Evolutionary conservation across 2,329 filamentous ascomycete genomes (phyloP).

Genomic region (Colletotrichum somersetense): DNA sequence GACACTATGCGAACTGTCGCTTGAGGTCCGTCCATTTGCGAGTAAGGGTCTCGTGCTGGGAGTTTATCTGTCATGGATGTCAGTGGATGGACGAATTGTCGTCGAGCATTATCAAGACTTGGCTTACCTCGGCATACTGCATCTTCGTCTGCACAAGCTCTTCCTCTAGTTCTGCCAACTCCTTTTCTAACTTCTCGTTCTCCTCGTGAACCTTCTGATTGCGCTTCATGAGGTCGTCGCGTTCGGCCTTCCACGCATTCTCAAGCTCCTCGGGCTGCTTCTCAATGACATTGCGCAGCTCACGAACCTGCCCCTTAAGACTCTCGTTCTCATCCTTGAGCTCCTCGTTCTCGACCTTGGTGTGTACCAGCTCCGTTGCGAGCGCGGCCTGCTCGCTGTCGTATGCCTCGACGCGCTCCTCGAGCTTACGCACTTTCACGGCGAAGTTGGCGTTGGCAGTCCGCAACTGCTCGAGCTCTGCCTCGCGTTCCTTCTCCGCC

Average conservation of each 20-base stretch:
- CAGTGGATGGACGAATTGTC: conserved; percentile 1
- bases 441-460: conserved; percentile 75
- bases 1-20: conserved; percentile 63
- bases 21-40: conserved; percentile 84
- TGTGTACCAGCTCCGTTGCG: conserved; percentile 89
- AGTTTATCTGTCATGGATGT: conserved; percentile 69
- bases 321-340: conserved; percentile 91
- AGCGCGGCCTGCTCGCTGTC: conserved; percentile 92
- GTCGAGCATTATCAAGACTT: conserved; percentile 4
- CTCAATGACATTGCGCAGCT: conserved; percentile 88
- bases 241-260: conserved; percentile 82
- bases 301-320: conserved; percentile 84
- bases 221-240: conserved; percentile 90
- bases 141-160: conserved; percentile 94
- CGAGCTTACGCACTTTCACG: conserved; percentile 84
- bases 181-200: conserved; percentile 88
- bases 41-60: conserved; percentile 77
- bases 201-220: conserved; percentile 96
- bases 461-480: conserved; percentile 81
- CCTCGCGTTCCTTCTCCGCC: conserved; percentile 84
- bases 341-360: conserved; percentile 94
- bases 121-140: conserved; percentile 90
- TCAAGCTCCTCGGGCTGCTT: conserved; percentile 92
- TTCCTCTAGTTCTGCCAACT: conserved; percentile 91
- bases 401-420: conserved; percentile 88